Evolutionary conservation across 83 land plant genomes (phyloP).

Genomic region (Picea mariana): DNA sequence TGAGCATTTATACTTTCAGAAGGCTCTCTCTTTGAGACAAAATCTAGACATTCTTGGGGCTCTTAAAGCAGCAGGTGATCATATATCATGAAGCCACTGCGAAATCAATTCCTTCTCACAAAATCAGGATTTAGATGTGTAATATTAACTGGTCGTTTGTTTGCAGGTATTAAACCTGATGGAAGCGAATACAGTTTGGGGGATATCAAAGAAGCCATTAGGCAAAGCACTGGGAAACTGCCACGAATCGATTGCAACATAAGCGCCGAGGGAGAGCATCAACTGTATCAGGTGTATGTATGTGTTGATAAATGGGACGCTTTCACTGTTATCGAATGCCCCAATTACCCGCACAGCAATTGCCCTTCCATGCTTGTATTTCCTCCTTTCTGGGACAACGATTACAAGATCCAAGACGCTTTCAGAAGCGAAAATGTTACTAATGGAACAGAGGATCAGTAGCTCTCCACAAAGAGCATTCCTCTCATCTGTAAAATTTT

Average conservation of each 20-base stretch:
- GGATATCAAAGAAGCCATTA: constrained; percentile 31
- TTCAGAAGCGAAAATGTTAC: no score
- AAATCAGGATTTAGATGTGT: neutral
- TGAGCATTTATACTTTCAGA: constrained; percentile 59
- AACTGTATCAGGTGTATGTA: no score
- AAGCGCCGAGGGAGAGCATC: constrained; percentile 27
- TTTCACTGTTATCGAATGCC: constrained; percentile 41
- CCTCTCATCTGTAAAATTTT: no score
- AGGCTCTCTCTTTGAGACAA: constrained; percentile 54
- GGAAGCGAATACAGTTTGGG: constrained; percentile 35
- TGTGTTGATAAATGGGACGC: constrained; percentile 46
- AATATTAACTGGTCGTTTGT: neutral
- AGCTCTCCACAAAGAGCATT: no score
- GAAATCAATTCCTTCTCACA: neutral
- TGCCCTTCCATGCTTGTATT: constrained; percentile 36
- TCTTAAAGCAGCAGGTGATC: constrained; percentile 52
- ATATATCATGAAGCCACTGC: neutral
- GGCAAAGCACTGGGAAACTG: constrained; percentile 16
- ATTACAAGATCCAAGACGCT: no score
- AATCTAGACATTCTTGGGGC: constrained; percentile 47
- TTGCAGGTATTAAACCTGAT: no score
- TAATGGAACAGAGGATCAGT: no score
- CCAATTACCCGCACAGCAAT: constrained; percentile 22
- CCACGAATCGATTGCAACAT: constrained; percentile 51
- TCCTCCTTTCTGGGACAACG: constrained; percentile 21